Conservation (phyloP, 1,284 basidiomycete genomes). For the Fomitiporia mediterranea region DNA sequence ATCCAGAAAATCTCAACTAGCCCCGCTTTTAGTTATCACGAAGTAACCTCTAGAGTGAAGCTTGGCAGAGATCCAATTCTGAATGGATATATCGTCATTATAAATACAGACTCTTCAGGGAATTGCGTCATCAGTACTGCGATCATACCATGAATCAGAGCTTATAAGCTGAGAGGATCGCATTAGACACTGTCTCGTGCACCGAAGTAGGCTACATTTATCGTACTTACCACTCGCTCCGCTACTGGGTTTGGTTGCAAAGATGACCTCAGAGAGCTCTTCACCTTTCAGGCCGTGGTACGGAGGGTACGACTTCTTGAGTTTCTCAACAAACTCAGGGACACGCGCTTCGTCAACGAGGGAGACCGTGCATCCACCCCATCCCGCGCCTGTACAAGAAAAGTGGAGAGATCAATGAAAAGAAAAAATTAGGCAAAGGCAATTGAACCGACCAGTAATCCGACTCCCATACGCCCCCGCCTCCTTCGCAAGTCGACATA, state of each 20-base stretch:
- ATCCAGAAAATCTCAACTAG: no score
- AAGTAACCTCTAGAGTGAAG: no score
- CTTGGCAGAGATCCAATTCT: no score
- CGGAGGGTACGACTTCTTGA: slow-evolving; percentile 56
- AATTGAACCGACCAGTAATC: slow-evolving; percentile 51
- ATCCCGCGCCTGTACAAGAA: slow-evolving; percentile 82
- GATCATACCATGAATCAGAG: no score
- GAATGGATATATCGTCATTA: no score
- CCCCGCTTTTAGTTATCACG: no score
- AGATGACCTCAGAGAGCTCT: slow-evolving; percentile 65
- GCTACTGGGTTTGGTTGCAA: slow-evolving; percentile 80
- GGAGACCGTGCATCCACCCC: slow-evolving; percentile 88
- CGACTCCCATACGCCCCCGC: slow-evolving; percentile 77
- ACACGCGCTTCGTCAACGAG: slow-evolving; percentile 70
- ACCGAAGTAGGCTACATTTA: not conserved
- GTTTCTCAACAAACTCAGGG: slow-evolving; percentile 57
- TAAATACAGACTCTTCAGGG: no score
- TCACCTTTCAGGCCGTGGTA: slow-evolving; percentile 59
- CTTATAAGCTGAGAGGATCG: no score
- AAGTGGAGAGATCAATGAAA: not conserved
- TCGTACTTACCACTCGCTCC: slow-evolving; percentile 66
- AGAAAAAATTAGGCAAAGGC: not conserved
- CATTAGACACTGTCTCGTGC: no score
- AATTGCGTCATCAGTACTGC: no score
- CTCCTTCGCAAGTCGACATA: slow-evolving; percentile 54